Evolutionary conservation across 805 yeast genomes (phyloP).

Genomic region (Wickerhamomyces queroliae): DNA sequence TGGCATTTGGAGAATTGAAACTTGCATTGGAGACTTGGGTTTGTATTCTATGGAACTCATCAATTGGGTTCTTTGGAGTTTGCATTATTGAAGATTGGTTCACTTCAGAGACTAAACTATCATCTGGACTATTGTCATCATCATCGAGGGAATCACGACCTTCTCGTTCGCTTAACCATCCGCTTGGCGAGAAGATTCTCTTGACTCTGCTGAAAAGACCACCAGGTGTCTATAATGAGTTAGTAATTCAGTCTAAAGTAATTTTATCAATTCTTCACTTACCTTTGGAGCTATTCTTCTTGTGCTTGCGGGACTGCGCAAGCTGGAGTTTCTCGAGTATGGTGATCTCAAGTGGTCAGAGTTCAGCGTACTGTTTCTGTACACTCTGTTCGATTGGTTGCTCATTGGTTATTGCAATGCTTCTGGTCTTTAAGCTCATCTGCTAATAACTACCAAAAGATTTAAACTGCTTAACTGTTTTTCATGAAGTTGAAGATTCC

Average conservation of each 20-base stretch:
- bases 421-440: not conserved
- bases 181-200: conserved; percentile 19
- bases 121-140: conserved; percentile 10
- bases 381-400: not conserved
- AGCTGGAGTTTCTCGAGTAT: not conserved
- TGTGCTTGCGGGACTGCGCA: not conserved
- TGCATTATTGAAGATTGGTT: conserved; percentile 2
- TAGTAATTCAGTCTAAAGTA: conserved; percentile 39
- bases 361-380: not conserved
- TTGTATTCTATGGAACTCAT: conserved; percentile 12
- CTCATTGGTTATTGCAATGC: not conserved
- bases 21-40: too few species aligned
- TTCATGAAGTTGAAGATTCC: too few species aligned
- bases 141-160: conserved; percentile 1
- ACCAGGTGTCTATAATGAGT: conserved; percentile 16
- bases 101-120: conserved; percentile 4
- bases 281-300: conserved; percentile 55
- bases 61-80: conserved; percentile 14
- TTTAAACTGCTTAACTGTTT: too few species aligned
- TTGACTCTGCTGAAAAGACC: conserved; percentile 20
- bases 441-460: too few species aligned
- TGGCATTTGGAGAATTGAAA: conserved; percentile 44
- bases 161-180: conserved; percentile 7
- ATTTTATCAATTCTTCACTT: conserved; percentile 68
- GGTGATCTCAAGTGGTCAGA: not conserved